Evolutionary conservation across 1,284 basidiomycete species (phyloP), one percentile per base, ranked within the genome.

Genomic region (Leccinum fuscescens): DNA sequence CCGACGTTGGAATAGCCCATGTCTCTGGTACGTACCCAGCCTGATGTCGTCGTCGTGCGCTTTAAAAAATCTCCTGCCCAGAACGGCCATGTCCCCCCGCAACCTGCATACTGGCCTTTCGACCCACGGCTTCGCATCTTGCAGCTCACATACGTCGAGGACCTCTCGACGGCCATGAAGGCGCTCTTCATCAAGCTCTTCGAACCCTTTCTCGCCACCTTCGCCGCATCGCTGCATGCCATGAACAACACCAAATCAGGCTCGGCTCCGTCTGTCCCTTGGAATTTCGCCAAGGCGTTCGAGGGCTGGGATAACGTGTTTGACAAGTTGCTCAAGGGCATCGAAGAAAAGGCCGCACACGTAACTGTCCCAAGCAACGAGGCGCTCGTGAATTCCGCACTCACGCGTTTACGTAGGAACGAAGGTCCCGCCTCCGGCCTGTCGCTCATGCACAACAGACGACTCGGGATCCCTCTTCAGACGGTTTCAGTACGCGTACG

Each of bases 111-210:
- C 29, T 3, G 29, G 29, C 29, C 29, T 31, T 31, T 31, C 29
- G 29, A 31, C 29, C 29, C 29, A 31, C 29, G 29, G 29, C 29
- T 31, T 31, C 22, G 24, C 51, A 95, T 99, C 62, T 82, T 99
- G 14, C 96, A 97, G 65, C 82, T 99, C 24, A 89, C 93, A 8
- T 99, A 99, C 73, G 90, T 98, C 59, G 93, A 96, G 0, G 89
- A 94, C 52, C 86, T 99, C 6, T 82, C 97, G 15, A 78, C 80
- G 24, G 85, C 91, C 4, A 81, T 94, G 69, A 94, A 94, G 72
- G 79, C 86, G 1, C 81, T 96, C 31, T 97, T 97, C 72, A 79
- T 96, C 65, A 88, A 93, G 69, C 82, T 92, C 58, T 96, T 93
- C 70, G 82, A 89, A 66, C 90, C 93, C 0, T 90, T 94, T 77